Evolutionary conservation across 257 asterid genomes (phyloP), one percentile per base, ranked within the genome.

Genomic region (Solanum ossicruentum): DNA sequence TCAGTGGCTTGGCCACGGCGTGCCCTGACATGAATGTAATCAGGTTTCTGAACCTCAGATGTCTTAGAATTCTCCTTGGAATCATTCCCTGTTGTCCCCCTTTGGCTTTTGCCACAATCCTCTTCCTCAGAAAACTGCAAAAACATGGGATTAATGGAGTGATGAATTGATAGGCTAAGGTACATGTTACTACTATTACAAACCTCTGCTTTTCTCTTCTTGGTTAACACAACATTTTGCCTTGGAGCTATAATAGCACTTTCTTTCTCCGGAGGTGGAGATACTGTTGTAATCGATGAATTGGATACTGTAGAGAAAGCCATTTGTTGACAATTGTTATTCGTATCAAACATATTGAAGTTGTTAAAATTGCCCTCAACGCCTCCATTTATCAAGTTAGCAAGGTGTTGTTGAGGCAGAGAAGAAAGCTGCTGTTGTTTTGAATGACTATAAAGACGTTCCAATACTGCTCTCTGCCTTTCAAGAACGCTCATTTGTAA

Each of bases 1-100:
- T 94, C 97, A 20, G 98, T 94, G 80, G 98, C 98, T 87, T 94
- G 98, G 10, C 98, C 97, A 4, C 98, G 96, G 2, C 96, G 88
- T 1, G 96, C 96, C 85, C 97, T 83, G 85, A 94, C 98, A 84
- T 94, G 98, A 83, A 94, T 93, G 52, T 88, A 94, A 65, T 94
- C 95, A 5, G 91, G 87, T 86, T 89, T 94, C 47, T 89, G 88
- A 60, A 84, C 88, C 67, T 88, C 93, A n/a, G 93, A 90, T 63
- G 89, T 90, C 86, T 89, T 88, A 26, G 89, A 89, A 80, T 66
- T 90, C 73, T 77, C 89, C 83, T 90, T 91, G 5, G 94, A 91
- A 26, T 66, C 88, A 58, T 87, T 91, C 9, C 87, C 85, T 51
- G 93, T 92, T 56, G 80, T 88, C 82, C 88, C 92, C 77, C 86